These are phyloP conservation scores for Colletotrichum shisoi DNA, from an alignment of 2,329 filamentous ascomycete genomes.

Conservation along the genomic window DNA sequence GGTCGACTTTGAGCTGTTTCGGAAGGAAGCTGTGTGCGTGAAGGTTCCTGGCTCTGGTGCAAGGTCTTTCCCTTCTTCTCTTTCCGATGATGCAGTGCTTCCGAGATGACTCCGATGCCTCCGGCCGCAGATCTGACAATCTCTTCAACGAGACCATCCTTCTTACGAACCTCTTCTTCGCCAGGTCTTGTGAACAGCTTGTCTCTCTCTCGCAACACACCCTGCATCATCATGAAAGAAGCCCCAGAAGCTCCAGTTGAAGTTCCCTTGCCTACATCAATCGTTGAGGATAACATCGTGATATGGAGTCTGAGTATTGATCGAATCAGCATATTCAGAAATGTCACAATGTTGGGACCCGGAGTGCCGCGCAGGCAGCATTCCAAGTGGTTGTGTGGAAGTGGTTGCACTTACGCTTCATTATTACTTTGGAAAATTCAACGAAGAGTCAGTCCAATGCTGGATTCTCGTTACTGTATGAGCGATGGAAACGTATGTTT, in stretches of 20 bases:
- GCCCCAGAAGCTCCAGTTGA: background rate
- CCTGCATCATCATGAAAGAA: background rate
- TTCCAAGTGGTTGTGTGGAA: too few species aligned
- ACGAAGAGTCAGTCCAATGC: background rate
- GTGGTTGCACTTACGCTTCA: background rate
- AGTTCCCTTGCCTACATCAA: background rate
- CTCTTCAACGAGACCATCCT: constrained; percentile 33
- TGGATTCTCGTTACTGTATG: background rate
- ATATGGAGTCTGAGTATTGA: background rate
- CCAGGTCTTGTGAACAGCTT: constrained; percentile 6
- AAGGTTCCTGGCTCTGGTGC: fast-evolving
- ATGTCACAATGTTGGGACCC: too few species aligned
- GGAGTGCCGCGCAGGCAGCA: too few species aligned
- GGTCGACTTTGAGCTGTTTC: background rate
- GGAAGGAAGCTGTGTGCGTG: background rate
- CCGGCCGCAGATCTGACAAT: constrained; percentile 38
- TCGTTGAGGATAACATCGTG: background rate
- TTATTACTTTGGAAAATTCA: background rate
- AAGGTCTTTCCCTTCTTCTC: constrained; percentile 31
- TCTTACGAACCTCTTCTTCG: background rate
- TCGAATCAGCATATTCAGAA: background rate
- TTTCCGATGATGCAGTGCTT: constrained; percentile 39
- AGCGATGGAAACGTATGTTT: background rate
- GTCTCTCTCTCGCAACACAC: constrained; percentile 10
- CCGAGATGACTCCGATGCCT: constrained; percentile 39